Evolutionary conservation across 2,329 filamentous ascomycete species (phyloP).

Genomic region (Dendryphion nanum): DNA sequence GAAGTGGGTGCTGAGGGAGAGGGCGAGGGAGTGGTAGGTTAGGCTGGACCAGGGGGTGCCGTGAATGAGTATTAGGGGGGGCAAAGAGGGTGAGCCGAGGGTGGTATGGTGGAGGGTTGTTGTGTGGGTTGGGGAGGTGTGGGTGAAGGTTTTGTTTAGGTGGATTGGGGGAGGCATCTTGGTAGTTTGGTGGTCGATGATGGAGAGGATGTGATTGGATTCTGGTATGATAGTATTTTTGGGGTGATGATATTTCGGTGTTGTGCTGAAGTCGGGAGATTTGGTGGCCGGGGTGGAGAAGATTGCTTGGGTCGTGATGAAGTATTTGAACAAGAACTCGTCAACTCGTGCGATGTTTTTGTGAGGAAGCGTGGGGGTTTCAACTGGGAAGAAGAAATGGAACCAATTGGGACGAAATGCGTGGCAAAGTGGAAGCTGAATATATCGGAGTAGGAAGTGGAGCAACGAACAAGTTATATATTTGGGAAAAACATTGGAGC

Average conservation of each 20-base stretch:
- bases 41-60: constrained; percentile 24
- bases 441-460: no score
- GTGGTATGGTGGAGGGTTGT: constrained; percentile 15
- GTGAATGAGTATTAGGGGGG: constrained; percentile 18
- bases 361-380: no score
- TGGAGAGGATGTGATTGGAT: background rate
- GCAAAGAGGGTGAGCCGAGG: constrained; percentile 7
- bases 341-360: no score
- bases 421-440: no score
- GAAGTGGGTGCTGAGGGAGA: constrained; percentile 11
- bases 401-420: no score
- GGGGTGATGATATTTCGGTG: background rate
- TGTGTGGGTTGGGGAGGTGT: constrained; percentile 11
- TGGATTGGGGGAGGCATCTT: constrained; percentile 2
- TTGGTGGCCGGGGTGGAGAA: no score
- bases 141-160: constrained; percentile 11
- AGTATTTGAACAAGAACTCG: no score
- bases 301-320: no score
- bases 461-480: no score
- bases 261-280: no score
- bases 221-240: background rate
- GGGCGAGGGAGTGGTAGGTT: constrained; percentile 16
- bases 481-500: no score
- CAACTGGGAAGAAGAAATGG: no score
- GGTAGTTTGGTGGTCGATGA: background rate